These are phyloP conservation scores for Furcasterigmium furcatum DNA, from an alignment of 2,329 filamentous ascomycete species.

Conservation along the genomic window DNA sequence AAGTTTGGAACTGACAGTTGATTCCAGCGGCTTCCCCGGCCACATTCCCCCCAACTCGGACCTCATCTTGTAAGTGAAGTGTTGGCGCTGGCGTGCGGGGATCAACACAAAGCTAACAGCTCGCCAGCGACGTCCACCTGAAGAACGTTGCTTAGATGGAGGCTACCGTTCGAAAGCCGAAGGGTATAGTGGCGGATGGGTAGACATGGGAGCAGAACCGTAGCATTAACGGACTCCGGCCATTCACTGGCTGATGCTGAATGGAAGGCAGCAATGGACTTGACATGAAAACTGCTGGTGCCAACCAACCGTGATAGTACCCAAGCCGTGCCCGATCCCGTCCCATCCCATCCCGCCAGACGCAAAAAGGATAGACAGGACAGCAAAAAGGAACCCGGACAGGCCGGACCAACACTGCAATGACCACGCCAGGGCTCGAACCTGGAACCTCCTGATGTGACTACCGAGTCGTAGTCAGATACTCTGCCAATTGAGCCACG, in stretches of 20 bases:
- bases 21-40: constrained; percentile 70
- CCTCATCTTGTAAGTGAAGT: background rate
- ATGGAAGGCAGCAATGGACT: too few relatives aligned
- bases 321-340: too few relatives aligned
- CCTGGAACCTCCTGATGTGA: constrained; percentile 1
- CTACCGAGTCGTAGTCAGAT: constrained; percentile 1
- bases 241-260: too few relatives aligned
- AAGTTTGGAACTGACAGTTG: background rate
- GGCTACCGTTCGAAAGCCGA: too few relatives aligned
- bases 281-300: too few relatives aligned
- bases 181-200: too few relatives aligned
- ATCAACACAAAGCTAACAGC: background rate
- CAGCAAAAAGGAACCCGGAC: too few relatives aligned
- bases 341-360: too few relatives aligned
- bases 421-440: constrained; percentile 1
- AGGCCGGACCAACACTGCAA: background rate
- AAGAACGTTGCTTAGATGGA: background rate
- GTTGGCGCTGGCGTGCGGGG: background rate
- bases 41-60: constrained; percentile 65
- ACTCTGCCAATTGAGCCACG: constrained; percentile 1
- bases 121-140: background rate
- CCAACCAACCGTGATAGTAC: too few relatives aligned
- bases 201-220: too few relatives aligned
- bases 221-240: too few relatives aligned
- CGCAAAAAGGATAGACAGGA: too few relatives aligned